Evolutionary conservation across 345 rosid genomes (phyloP), one percentile per base, ranked within the genome.

Genomic region (Linum trigynum): DNA sequence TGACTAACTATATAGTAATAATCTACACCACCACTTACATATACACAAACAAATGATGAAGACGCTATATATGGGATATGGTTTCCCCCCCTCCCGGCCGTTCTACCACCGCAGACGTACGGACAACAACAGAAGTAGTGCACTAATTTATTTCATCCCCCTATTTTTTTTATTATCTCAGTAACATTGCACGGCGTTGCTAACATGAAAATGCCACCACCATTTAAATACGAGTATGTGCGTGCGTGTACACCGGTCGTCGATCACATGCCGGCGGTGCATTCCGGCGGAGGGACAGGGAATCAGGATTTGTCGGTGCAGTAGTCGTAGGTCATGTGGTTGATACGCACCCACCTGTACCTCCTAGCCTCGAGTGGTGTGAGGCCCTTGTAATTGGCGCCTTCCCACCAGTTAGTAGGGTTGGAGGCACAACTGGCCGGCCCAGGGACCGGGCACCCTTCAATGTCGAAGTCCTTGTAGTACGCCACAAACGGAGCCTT

Each of bases 261-360:
- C n/a, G n/a, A n/a, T 78, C 70, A 92, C 55, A 85, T 80, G 43
- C 96, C 91, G 62, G 88, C 88, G 9, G 23, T 16, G 72, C 98
- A 92, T 78, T 92, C 98, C 2, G 79, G 79, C 17, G 98, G 98
- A 61, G 87, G 60, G 38, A 84, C 86, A 0, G 94, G 95, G 81
- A 76, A 83, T 39, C 98, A 80, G 35, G 90, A 80, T 73, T 80
- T 79, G 68, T 92, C 98, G 38, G 81, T 71, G 67, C 97, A 92
- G 77, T 92, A 92, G 64, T 92, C 94, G 51, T 92, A 92, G 69
- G 87, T 86, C 96, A 92, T 85, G 82, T 89, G 97, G 82, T 89
- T 89, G 64, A 82, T 53, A 57, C 97, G 87, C 73, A 92, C 98
- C 97, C 98, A 92, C 56, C 85, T 80, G 82, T 89, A 92, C 60